Percentiles rank a stretch among this genome's conserved stretches.
phyloP scores from a whole-genome alignment of 495 filamentous ascomycete genomes.

The Annulohypoxylon bovei region DNA sequence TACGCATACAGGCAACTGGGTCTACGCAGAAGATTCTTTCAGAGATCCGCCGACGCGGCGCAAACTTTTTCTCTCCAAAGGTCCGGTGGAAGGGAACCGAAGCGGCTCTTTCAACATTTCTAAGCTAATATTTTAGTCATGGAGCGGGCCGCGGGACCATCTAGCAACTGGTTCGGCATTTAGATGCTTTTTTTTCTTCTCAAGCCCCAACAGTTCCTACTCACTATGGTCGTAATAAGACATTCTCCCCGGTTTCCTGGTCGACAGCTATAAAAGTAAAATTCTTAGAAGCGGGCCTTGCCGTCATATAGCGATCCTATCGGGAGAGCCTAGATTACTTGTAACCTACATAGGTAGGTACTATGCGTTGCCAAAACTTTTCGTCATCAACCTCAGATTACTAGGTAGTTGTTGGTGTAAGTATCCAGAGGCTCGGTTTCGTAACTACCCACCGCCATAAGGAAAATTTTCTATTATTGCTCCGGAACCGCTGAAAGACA shows the following conservation, averaged over 20 bases:
- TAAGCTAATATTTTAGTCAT: constrained; percentile 29
- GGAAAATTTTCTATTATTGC: not conserved
- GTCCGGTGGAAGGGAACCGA: constrained; percentile 15
- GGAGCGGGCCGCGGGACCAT: constrained; percentile 38
- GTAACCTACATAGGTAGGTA: not conserved
- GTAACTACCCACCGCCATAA: not conserved
- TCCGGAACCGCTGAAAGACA: not conserved
- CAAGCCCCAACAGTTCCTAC: constrained; percentile 15
- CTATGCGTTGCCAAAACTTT: constrained; percentile 14
- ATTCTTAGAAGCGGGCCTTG: constrained; percentile 21
- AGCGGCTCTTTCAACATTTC: constrained; percentile 9
- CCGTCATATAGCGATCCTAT: constrained; percentile 2
- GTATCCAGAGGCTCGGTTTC: constrained; percentile 5
- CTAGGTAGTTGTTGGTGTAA: constrained; percentile 8
- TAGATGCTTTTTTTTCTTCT: constrained; percentile 16
- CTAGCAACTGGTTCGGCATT: constrained; percentile 24
- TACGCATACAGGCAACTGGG: constrained; percentile 20
- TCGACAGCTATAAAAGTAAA: constrained; percentile 25
- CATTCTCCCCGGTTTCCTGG: constrained; percentile 34
- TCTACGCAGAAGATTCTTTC: constrained; percentile 3
- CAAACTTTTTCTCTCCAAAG: constrained; percentile 33
- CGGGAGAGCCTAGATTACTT: constrained; percentile 9
- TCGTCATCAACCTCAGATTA: not conserved
- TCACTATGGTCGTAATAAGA: constrained; percentile 22
- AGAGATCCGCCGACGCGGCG: constrained; percentile 29